Evolutionary conservation across 805 yeast species (phyloP), one percentile per base, ranked within the genome.

Genomic region (Wickerhamiella spandovensis): DNA sequence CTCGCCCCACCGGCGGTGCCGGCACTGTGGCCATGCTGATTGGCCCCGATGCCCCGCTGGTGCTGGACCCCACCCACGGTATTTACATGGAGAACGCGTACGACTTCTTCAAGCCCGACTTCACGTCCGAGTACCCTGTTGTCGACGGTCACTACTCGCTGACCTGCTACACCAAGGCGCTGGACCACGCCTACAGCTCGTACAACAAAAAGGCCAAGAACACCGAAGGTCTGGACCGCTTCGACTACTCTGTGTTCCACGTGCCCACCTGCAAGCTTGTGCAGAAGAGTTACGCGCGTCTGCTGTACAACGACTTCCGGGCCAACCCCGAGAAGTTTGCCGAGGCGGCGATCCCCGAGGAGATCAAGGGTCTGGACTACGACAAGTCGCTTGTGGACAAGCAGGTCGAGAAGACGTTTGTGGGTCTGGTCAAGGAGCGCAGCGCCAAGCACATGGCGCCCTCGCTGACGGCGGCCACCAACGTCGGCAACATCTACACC

Each of bases 1-100:
- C 98, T 51, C 83, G 98, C 76, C 98, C 98, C 64, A 92, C 98
- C 49, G 98, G 98, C 68, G 98, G 98, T 73, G 97, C 95, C 50
- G 98, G 98, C 66, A 76, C 94, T 46, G 94, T 90, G 53, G 98
- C 98, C 43, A 62, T 92, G 65, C 79, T 84, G 66, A 85, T 92
- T 62, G 98, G 98, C 48, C 95, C 97, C 48, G 95, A 92, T 65
- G 97, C 98, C 41, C 98, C 98, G 58, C 76, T 92, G 58, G 96
- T 86, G 41, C 81, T 92, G 61, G 97, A 92, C 61, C 71, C 82
- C 44, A 77, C 79, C 53, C 86, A 92, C 72, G 97, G 97, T 56
- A 77, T 95, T 21, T 85, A 73, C 76, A 85, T 92, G 95, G 90
- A 86, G 70, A 95, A 92, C 66, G 96, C 92, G 43, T 92, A 92